Evolutionary conservation across 805 yeast species (phyloP).

Genomic region (Hanseniaspora lindneri): DNA sequence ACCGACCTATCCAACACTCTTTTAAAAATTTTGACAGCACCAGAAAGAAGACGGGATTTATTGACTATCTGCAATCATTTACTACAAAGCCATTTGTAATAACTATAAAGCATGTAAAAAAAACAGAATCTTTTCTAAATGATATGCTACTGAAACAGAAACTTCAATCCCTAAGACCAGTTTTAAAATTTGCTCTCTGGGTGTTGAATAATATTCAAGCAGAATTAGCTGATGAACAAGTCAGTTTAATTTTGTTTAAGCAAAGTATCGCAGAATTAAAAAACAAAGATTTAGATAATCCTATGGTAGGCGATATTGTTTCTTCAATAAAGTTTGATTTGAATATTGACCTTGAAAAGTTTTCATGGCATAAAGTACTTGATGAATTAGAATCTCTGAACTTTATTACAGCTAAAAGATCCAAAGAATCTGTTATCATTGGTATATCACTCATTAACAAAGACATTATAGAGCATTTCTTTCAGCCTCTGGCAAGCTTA

Average conservation of each 20-base stretch:
- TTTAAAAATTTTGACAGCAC: neutral
- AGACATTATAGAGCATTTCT: neutral
- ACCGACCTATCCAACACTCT: neutral
- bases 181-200: neutral
- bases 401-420: neutral
- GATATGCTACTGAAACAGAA: neutral
- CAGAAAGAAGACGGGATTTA: too few species aligned
- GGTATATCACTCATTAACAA: neutral
- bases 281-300: neutral
- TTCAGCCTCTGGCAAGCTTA: too few species aligned
- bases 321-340: neutral
- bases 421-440: neutral
- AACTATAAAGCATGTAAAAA: neutral
- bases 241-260: too few species aligned
- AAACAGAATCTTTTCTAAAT: neutral
- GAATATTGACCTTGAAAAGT: neutral
- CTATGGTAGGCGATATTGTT: neutral
- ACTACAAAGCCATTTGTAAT: neutral
- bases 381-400: neutral
- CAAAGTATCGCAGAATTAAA: neutral
- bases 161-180: neutral
- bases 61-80: too few species aligned
- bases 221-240: neutral
- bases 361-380: neutral
- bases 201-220: neutral